phyloP scores from a whole-genome alignment of 2,329 filamentous ascomycete species.

The Phyllosticta citribraziliensis region DNA sequence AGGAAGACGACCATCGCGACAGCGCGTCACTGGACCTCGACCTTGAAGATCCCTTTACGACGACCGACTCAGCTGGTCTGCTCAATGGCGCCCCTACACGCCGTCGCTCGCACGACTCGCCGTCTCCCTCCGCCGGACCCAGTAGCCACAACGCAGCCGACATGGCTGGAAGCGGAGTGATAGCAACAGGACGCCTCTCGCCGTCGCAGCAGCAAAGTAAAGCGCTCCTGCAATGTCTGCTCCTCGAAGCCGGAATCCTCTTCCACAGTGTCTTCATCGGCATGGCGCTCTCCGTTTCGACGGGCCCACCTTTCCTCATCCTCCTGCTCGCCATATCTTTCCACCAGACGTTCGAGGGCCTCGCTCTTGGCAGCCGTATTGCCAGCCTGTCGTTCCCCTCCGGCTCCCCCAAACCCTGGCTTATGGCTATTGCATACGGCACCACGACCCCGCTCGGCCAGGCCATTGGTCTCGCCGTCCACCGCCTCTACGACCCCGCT shows the following conservation, averaged over 20 bases:
- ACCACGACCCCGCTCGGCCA: slow-evolving; percentile 45
- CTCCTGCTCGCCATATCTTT: slow-evolving; percentile 61
- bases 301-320: slow-evolving; percentile 53
- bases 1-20: slow-evolving; percentile 23
- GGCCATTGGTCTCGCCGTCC: slow-evolving; percentile 40
- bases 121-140: background rate
- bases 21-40: slow-evolving; percentile 23
- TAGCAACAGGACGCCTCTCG: slow-evolving; percentile 8
- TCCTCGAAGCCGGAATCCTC: slow-evolving; percentile 67
- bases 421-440: slow-evolving; percentile 55
- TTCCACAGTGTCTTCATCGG: slow-evolving; percentile 72
- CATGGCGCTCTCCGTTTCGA: slow-evolving; percentile 61
- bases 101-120: background rate
- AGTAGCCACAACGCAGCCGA: background rate
- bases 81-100: slow-evolving; percentile 18
- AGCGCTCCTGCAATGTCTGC: slow-evolving; percentile 61
- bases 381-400: slow-evolving; percentile 60
- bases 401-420: slow-evolving; percentile 63
- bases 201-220: slow-evolving; percentile 39
- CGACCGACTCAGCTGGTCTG: slow-evolving; percentile 23
- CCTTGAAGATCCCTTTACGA: slow-evolving; percentile 3
- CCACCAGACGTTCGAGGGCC: slow-evolving; percentile 61
- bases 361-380: slow-evolving; percentile 62
- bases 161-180: background rate
- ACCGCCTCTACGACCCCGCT: slow-evolving; percentile 40